These are phyloP conservation scores for Inga oerstediana DNA, from an alignment of 306 rosid species.

Conservation along the genomic window DNA sequence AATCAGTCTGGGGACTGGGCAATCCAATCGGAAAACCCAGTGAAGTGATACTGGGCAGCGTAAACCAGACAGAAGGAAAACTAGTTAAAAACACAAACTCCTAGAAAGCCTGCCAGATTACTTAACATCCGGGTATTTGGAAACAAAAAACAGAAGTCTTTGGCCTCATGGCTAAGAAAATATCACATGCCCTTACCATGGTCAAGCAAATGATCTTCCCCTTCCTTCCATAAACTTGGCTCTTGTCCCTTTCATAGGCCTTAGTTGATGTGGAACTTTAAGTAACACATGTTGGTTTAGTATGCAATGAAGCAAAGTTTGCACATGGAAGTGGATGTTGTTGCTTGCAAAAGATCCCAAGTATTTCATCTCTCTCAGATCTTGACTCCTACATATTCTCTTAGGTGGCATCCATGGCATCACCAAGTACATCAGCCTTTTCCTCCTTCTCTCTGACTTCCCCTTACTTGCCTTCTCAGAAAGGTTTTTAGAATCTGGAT, in stretches of 20 bases:
- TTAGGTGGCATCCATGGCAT: too few relatives aligned
- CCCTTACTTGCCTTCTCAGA: too few relatives aligned
- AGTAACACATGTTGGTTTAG: neutral
- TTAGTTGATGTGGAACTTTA: neutral
- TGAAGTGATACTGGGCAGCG: neutral
- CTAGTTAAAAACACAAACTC: neutral
- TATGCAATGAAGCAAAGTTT: neutral
- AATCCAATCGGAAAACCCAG: neutral
- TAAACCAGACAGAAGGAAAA: neutral
- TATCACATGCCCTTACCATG: neutral
- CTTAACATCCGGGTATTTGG: neutral
- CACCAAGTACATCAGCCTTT: too few relatives aligned
- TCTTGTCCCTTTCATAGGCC: neutral
- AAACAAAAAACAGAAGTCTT: neutral
- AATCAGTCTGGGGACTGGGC: neutral
- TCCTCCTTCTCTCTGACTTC: too few relatives aligned
- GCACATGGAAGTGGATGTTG: neutral
- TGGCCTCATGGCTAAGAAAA: neutral
- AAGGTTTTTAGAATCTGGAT: neutral
- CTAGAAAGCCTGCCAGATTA: neutral
- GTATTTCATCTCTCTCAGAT: too few relatives aligned
- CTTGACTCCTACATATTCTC: too few relatives aligned
- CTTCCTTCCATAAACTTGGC: neutral
- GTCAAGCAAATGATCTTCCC: neutral
- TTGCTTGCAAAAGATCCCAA: neutral